Percentiles rank a stretch among this genome's conserved stretches.
Conservation (phyloP, 345 rosid genomes). For the Zanthoxylum bungeanum region DNA sequence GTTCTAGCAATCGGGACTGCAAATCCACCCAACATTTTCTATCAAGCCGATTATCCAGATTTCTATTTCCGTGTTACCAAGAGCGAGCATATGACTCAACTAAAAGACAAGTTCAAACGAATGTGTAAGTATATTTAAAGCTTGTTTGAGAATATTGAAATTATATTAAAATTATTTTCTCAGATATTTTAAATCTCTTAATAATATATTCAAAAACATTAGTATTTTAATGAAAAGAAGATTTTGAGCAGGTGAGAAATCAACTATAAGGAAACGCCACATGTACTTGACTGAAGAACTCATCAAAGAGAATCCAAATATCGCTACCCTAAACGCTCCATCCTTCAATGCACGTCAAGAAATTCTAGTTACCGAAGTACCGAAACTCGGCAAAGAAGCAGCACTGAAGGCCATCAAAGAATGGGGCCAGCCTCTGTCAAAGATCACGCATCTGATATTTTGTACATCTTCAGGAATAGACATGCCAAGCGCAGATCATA, state of each 20-base stretch:
- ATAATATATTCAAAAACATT: no score
- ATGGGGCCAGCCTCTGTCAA: constrained; percentile 1
- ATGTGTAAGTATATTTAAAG: neutral
- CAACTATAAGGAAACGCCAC: neutral
- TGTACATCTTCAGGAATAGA: neutral
- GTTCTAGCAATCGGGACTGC: neutral
- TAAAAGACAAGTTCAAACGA: constrained; percentile 1
- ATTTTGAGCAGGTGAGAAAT: neutral
- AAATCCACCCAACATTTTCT: neutral
- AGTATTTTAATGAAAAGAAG: no score
- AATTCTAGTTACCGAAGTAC: neutral
- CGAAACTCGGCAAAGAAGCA: neutral
- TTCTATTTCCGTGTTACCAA: neutral
- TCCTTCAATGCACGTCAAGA: constrained; percentile 3
- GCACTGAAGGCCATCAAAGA: constrained; percentile 5
- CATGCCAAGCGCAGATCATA: constrained; percentile 2
- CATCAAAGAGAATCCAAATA: neutral
- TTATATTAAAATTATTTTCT: no score
- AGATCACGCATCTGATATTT: neutral
- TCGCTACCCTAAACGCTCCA: neutral
- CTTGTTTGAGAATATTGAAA: no score
- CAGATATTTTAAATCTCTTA: no score
- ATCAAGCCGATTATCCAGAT: neutral
- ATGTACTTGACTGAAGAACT: neutral
- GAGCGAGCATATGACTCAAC: neutral